Evolutionary conservation across 768 basidiomycete genomes (phyloP), one percentile per base, ranked within the genome.

Genomic region (Leccinum fibrillosum): DNA sequence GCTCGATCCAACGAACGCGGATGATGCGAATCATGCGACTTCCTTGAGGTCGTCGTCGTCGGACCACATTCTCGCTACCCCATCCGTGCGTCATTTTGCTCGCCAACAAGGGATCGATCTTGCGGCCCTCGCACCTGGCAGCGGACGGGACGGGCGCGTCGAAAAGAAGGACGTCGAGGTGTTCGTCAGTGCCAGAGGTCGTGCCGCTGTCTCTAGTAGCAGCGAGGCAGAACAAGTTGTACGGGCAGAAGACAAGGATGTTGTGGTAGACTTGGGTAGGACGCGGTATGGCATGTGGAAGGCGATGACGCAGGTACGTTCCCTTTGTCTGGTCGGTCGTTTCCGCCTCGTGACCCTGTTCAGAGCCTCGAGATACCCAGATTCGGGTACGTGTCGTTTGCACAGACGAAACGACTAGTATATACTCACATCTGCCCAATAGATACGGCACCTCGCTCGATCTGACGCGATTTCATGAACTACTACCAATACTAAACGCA

Each of bases 281-380:
- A 92, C 90, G 13, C 77, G 92, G 54, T 83, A 85, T 66, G 86
- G 85, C 10, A 95, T 94, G 92, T 94, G 85, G 86, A 90, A 90
- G 64, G 88, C 90, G 2, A 94, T 94, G 92, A 82, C 79, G 10
- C 90, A 90, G 82, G 90, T 86, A 51, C 26, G 75, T 55, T 61
- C 11, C 19, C 11, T 19, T 44, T 17, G 7, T 47, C 21, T 23
- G 45, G 11, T 47, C 5, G n/a, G 19, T 45, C 19, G n/a, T n/a
- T n/a, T 39, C 17, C 9, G 2, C 39, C 39, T 39, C 39, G 39
- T 39, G 39, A 15, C 39, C 25, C 28, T 34, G 17, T 54, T 5
- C 63, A 92, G 91, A 91, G 91, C 64, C 78, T 94, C 54, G 84
- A 89, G 65, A 89, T 94, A 62, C 92, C 92, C 17, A 89, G 89